Percentiles rank a stretch among this genome's conserved stretches.
Evolutionary conservation across 163 green algal genomes (phyloP).

Genomic region (Chlorella variabilis): DNA sequence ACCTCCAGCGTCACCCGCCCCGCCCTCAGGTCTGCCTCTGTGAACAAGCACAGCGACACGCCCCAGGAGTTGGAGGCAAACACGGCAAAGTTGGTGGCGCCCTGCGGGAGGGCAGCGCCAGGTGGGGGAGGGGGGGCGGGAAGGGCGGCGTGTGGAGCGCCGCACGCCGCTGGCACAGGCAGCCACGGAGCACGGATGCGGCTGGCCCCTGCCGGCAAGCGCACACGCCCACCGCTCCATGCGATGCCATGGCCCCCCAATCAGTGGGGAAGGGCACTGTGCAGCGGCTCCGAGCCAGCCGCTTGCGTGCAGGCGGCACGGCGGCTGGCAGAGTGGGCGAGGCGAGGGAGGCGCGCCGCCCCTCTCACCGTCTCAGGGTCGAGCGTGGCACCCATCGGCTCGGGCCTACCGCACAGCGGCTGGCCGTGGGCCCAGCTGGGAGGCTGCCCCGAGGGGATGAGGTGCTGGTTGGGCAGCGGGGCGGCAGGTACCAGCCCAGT

Average conservation of each 20-base stretch:
- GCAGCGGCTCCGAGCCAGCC: not conserved
- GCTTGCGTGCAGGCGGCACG: not conserved
- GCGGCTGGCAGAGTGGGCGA: not conserved
- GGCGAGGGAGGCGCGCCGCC: not conserved
- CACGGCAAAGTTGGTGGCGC: slow-evolving; percentile 83
- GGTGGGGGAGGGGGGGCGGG: not conserved
- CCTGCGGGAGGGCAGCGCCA: slow-evolving; percentile 51
- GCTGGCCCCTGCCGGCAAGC: no score
- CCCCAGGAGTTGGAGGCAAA: slow-evolving; percentile 59
- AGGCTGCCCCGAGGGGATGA: slow-evolving; percentile 16
- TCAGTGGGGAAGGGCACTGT: no score
- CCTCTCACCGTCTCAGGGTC: slow-evolving; percentile 53
- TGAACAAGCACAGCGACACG: slow-evolving; percentile 86
- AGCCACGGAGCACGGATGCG: no score
- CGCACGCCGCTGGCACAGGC: no score
- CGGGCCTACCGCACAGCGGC: slow-evolving; percentile 57
- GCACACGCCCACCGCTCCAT: no score
- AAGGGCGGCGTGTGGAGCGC: no score
- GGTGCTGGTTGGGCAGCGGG: not conserved
- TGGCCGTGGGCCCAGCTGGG: slow-evolving; percentile 40
- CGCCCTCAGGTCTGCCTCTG: slow-evolving; percentile 66
- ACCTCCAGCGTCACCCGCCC: slow-evolving; percentile 70
- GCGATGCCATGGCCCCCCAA: no score
- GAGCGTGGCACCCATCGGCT: slow-evolving; percentile 65
- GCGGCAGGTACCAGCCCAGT: not conserved